Evolutionary conservation across 345 rosid genomes (phyloP), one percentile per base, ranked within the genome.

Genomic region (Pelargonium nanum): DNA sequence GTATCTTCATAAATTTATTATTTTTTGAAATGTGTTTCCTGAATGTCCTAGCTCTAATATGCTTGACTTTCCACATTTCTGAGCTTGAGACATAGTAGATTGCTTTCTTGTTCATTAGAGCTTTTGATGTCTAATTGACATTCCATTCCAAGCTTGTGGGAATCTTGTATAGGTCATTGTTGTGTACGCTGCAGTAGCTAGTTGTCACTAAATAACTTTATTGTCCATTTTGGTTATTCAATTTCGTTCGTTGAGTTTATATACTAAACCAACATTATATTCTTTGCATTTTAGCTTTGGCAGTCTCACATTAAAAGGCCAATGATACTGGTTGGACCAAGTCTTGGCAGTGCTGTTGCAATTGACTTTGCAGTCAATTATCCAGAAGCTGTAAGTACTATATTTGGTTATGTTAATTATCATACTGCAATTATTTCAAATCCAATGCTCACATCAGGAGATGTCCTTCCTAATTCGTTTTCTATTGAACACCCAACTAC

Each of bases 251-350:
- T 34, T 22, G 22, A 55, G 30, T n/a, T 15, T 57, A 13, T 3
- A 15, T 24, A 55, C 21, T 68, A 40, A 40, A 40, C 48, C 48
- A 40, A 6, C 5, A 10, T 60, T 61, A 53, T 30, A 3, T 34
- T 7, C 0, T 17, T 65, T n/a, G 23, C 25, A 60, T 54, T 58
- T 55, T 65, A 87, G 95, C 73, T 90, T 26, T 87, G 97, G 97
- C 85, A 82, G 79, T 73, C 88, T 30, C 80, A 87, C 72, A 82
- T 90, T 62, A 79, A 68, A 78, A 76, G 85, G 74, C 97, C 97
- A 51, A 74, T 87, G 81, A 75, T 78, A n/a, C 73, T 87, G 48
- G 97, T 90, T 19, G 97, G 97, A 75, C 97, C 97, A 60, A 90
- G 97, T 78, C 92, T 87, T 30, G 95, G 97, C 48, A 88, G 95